phyloP scores from a whole-genome alignment of 352 stramenopile genomes.

The Globisporangium carolinianum region DNA sequence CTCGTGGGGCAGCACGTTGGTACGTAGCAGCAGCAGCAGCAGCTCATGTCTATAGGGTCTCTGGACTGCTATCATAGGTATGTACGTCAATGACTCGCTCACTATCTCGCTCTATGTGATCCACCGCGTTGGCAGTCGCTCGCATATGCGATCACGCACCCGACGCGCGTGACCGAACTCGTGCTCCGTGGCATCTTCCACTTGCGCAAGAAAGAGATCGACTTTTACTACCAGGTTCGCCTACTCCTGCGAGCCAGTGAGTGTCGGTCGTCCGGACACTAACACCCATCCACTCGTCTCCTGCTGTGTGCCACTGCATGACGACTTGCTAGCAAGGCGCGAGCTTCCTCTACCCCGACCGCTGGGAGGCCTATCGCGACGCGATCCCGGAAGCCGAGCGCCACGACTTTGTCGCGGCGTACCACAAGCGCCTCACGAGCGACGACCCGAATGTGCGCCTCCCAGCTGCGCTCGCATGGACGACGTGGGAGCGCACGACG shows the following conservation, averaged over 20 bases:
- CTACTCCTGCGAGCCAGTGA: not conserved
- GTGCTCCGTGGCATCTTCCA: slow-evolving; percentile 92
- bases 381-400: slow-evolving; percentile 84
- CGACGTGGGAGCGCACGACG: slow-evolving; percentile 87
- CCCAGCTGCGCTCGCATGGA: slow-evolving; percentile 84
- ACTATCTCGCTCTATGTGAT: not conserved
- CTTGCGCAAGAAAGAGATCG: slow-evolving; percentile 86
- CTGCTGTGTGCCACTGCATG: not conserved
- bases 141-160: slow-evolving; percentile 89
- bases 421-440: slow-evolving; percentile 84
- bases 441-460: slow-evolving; percentile 80
- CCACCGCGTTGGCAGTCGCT: slow-evolving; percentile 41
- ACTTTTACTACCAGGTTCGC: slow-evolving; percentile 89
- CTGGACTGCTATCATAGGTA: not conserved
- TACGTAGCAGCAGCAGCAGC: slow-evolving; percentile 10
- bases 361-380: slow-evolving; percentile 86
- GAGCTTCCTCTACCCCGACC: slow-evolving; percentile 88
- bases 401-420: slow-evolving; percentile 77
- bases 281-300: not conserved
- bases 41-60: not conserved
- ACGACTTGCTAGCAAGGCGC: slow-evolving; percentile 37
- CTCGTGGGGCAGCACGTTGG: slow-evolving; percentile 92
- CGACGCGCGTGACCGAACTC: slow-evolving; percentile 73
- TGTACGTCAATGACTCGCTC: slow-evolving; percentile 1
- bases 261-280: not conserved